Base-by-base conservation (phyloP, 768 basidiomycete species). In the Fomitopsis serialis region DNA sequence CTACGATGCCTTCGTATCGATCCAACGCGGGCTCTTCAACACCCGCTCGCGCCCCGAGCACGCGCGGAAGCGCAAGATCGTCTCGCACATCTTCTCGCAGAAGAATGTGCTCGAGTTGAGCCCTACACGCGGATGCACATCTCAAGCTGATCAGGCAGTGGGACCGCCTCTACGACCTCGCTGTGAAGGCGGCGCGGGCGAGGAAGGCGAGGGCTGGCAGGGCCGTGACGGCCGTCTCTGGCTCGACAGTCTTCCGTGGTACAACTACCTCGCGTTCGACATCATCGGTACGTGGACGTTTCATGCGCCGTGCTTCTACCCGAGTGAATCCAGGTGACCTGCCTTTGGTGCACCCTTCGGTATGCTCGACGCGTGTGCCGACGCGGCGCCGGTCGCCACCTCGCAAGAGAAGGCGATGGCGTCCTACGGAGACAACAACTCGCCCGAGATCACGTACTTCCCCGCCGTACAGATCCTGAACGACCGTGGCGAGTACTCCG, bases 341-440 rank as follows among this genome's bases (percentile, higher is more conserved):
- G 87, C 90, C 0, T 94, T 94, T 60, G 92, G 92, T 1, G 80
- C 81, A 1, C 88, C 92, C 0, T 96, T 96, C 61, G 91, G 91
- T 17, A 96, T 96, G 92, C 74, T 95, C 55, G 63, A 79, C 50
- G 79, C 85, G 6, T 85, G 79, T 23, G 81, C 81, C 49, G 91
- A 94, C 62, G 75, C 80, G 9, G 89, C 87, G 1, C 74, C 82
- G 4, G 85, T 89, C 2, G 85, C 87, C 4, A 74, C 75, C 19
- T 73, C 78, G 37, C 79, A 79, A 22, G 58, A 77, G 52, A 72
- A 73, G 15, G 83, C 78, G 2, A 82, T 86, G 74, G 69, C 75
- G 6, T 75, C 76, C 5, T 86, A 85, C 51, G 82, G 83, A 34
- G 73, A 70, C 25, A 74, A 71, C 4, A 69, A 75, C 15, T 64